phyloP scores from a whole-genome alignment of 768 basidiomycete species.

The Suillus spraguei region DNA sequence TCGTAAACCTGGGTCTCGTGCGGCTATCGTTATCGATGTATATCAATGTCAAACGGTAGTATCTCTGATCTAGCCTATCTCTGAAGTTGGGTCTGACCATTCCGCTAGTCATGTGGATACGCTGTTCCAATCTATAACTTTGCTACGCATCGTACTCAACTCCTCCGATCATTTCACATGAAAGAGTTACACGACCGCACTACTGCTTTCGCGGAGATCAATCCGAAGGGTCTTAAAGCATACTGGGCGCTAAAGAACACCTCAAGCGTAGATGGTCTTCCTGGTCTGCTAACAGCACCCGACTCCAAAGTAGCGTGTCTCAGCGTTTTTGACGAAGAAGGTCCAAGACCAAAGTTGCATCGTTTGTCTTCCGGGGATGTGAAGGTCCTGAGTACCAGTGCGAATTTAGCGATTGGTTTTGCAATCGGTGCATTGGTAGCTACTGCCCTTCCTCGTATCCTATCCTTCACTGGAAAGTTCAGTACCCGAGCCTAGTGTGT shows the following conservation, averaged over 20 bases:
- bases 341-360: constrained; percentile 16
- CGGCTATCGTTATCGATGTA: constrained; percentile 62
- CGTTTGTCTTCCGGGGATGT: neutral
- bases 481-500: neutral
- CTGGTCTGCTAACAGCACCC: constrained; percentile 42
- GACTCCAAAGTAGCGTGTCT: constrained; percentile 18
- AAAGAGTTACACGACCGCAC: constrained; percentile 45
- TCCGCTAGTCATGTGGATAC: constrained; percentile 65
- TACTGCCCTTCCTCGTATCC: constrained; percentile 14
- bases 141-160: constrained; percentile 54
- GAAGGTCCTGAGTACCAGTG: neutral
- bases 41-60: constrained; percentile 53
- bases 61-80: neutral
- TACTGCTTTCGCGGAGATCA: constrained; percentile 18
- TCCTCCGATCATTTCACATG: constrained; percentile 43
- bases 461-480: neutral
- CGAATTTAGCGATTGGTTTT: constrained; percentile 23
- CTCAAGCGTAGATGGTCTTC: constrained; percentile 60
- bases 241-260: constrained; percentile 58
- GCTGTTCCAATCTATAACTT: constrained; percentile 66
- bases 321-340: constrained; percentile 23
- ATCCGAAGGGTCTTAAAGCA: constrained; percentile 44
- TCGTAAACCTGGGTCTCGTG: constrained; percentile 60
- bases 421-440: constrained; percentile 16
- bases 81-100: neutral